These are phyloP conservation scores for Backusella parvicylindrica DNA, from an alignment of 192 early-diverging fungal genomes.

Conservation along the genomic window DNA sequence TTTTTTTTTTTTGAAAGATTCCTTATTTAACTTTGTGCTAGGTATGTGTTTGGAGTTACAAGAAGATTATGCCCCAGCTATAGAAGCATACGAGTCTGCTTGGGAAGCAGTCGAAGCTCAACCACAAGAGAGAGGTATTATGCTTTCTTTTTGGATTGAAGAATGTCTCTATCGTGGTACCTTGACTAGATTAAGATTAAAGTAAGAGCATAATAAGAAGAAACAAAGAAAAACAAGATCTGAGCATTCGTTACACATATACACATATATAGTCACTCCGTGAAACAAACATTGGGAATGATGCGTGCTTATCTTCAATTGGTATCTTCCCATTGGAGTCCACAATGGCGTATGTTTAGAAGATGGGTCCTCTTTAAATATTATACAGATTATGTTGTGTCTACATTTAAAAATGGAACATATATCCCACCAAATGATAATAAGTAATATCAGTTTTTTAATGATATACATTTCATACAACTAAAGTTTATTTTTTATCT, in stretches of 20 bases:
- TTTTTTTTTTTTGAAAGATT: not conserved
- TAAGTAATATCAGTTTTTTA: not conserved
- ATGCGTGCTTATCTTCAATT: conserved; percentile 14
- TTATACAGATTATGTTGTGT: conserved; percentile 42
- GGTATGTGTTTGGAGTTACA: conserved; percentile 43
- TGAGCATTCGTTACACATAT: not conserved
- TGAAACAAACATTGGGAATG: not conserved
- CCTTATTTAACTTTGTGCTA: not conserved
- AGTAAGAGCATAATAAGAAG: not conserved
- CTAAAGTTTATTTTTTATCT: not conserved
- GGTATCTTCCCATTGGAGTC: conserved; percentile 38
- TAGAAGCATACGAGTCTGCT: conserved; percentile 50
- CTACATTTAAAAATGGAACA: conserved; percentile 30
- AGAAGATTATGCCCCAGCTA: conserved; percentile 39
- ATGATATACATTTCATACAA: not conserved
- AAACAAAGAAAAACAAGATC: not conserved
- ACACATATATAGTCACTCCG: not conserved
- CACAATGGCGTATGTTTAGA: conserved; percentile 47
- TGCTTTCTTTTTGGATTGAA: conserved; percentile 18
- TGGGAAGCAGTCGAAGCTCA: conserved; percentile 1
- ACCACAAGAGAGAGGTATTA: conserved; percentile 23
- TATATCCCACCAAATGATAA: conserved; percentile 21
- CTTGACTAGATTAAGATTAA: conserved; percentile 1
- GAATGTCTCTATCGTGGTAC: conserved; percentile 11
- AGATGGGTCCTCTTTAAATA: conserved; percentile 50